Base-by-base conservation (phyloP, 2,329 filamentous ascomycete genomes). In the Apiospora hydei region DNA sequence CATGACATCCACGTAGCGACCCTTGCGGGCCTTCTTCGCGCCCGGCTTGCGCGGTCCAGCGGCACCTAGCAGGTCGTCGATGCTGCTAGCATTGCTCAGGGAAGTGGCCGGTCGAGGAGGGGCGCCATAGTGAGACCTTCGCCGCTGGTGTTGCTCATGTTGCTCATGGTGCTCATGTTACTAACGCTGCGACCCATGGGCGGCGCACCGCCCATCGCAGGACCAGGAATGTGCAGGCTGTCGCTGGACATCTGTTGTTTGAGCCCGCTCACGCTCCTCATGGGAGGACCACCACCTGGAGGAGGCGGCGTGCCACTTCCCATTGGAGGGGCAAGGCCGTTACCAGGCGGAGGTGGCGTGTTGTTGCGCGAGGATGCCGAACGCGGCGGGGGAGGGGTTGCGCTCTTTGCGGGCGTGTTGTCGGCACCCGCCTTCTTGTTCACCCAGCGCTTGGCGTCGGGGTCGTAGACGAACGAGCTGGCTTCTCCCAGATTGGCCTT, bases 1-100 rank as follows among this genome's bases (percentile, higher is more conserved):
- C 95, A 98, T 98, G 73, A 99, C 94, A 87, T 99, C 96, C 43
- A 99, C 92, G 85, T 99, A 99, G 41, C 95, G 87, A 43, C 94
- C 91, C 86, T 95, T 98, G 85, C 94, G 94, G 78, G 89, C 86
- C 81, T 93, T 94, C 81, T 90, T 93, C 0, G 79, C 84, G 0
- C 87, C 87, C 6, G 87, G 85, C 77, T 93, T 95, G 75, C 93
- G 89, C 24, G 93, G 89, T 43, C 87, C 89, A 4, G 93, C 90
- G 5, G 93, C 91, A 6, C 94, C 94, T 30, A 99, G 85, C 74
- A 99, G 85, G 81, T 99, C 96, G 78, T 99, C 96, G 79, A 99
- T 97, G 77, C 93, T 96, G 82, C 92, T 97, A n/a, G 94, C 94
- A 79, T 94, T 94, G 82, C 94, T 97, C 87, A 98, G 91, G 74